phyloP scores from a whole-genome alignment of 78 protist genomes.

The Dictyostelium purpureum region DNA sequence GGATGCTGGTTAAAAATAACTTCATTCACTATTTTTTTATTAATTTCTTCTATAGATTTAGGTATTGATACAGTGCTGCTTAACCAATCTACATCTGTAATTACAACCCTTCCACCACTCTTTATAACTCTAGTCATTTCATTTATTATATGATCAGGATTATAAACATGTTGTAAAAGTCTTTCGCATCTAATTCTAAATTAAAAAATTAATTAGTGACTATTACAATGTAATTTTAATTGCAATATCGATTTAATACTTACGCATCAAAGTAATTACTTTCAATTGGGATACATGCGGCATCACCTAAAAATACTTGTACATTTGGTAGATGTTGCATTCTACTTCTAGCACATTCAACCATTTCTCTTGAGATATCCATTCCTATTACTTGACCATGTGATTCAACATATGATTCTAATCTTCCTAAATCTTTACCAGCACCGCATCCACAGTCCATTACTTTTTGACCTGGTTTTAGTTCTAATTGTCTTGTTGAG shows the following conservation, averaged over 20 bases:
- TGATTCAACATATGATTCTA: constrained; percentile 25
- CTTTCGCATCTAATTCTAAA: constrained; percentile 59
- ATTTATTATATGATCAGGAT: constrained; percentile 16
- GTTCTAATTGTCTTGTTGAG: constrained; percentile 47
- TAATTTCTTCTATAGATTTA: constrained; percentile 30
- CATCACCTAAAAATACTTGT: constrained; percentile 45
- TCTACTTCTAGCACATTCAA: constrained; percentile 71
- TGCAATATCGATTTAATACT: background rate
- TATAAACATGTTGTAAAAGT: constrained; percentile 60
- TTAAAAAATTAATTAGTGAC: background rate
- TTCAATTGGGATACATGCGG: constrained; percentile 20
- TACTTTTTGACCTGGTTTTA: constrained; percentile 38
- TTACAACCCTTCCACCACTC: constrained; percentile 50
- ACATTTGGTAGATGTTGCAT: constrained; percentile 66
- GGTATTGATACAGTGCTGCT: constrained; percentile 37
- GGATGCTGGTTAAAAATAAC: constrained; percentile 58
- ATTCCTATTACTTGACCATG: constrained; percentile 50
- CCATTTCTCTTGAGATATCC: constrained; percentile 58
- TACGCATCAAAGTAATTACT: constrained; percentile 55
- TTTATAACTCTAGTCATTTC: constrained; percentile 67
- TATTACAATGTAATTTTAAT: background rate
- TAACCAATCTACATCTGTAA: constrained; percentile 64
- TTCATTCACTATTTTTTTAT: constrained; percentile 21
- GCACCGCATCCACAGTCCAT: constrained; percentile 75
- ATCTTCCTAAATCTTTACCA: constrained; percentile 59